These are phyloP conservation scores for Malassezia arunalokei DNA, from an alignment of 1,284 basidiomycete genomes.

Conservation along the genomic window DNA sequence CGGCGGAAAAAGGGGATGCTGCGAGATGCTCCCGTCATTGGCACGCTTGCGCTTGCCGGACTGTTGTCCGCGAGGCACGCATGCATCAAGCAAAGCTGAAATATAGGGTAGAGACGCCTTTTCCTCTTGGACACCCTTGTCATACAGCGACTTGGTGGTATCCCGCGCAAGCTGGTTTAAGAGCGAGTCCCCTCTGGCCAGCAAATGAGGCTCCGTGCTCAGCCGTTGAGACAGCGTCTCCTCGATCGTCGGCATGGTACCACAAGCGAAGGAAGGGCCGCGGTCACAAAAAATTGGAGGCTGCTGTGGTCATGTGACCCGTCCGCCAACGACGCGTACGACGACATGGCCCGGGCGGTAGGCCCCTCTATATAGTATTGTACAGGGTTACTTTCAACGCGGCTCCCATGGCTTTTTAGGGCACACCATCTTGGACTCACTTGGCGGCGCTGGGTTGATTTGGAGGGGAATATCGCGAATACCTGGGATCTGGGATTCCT, in stretches of 20 bases:
- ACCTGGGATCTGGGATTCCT: conserved; percentile 38
- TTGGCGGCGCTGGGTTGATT: conserved; percentile 34
- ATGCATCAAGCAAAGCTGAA: conserved; percentile 9
- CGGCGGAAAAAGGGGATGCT: conserved; percentile 51
- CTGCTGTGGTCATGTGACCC: background rate
- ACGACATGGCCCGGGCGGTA: too few relatives aligned
- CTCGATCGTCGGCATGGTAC: background rate
- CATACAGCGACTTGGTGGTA: conserved; percentile 13
- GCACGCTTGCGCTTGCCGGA: conserved; percentile 27
- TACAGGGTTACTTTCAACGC: background rate
- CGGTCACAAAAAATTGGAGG: background rate
- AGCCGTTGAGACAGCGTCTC: background rate
- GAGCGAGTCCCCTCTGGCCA: conserved; percentile 1
- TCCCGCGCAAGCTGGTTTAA: background rate
- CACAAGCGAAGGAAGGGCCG: too few relatives aligned
- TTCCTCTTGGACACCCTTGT: conserved; percentile 8
- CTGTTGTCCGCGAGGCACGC: background rate
- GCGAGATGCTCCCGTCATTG: conserved; percentile 20
- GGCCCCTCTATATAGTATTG: background rate
- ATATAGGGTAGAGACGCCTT: conserved; percentile 12
- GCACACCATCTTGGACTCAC: conserved; percentile 21
- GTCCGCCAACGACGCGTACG: background rate
- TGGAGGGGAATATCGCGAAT: conserved; percentile 39
- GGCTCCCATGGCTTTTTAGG: conserved; percentile 38
- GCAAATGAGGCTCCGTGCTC: background rate